These are phyloP conservation scores for Ceratocystis diversiconidia DNA, from an alignment of 2,329 filamentous ascomycete species.

Conservation along the genomic window DNA sequence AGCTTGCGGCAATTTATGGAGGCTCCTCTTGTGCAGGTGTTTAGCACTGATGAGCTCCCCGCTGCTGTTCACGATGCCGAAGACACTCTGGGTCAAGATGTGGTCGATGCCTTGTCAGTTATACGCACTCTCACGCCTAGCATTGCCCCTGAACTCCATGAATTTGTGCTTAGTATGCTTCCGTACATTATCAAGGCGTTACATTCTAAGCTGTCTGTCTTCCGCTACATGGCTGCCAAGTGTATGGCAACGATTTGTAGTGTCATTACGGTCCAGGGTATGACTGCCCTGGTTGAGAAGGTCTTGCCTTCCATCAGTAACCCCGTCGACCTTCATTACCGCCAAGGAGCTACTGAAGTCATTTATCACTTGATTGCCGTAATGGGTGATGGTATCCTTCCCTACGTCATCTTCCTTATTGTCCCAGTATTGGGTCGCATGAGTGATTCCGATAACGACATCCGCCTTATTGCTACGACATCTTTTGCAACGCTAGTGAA, in stretches of 20 bases:
- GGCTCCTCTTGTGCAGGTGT: conserved; percentile 59
- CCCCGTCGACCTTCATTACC: conserved; percentile 69
- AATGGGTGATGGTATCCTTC: conserved; percentile 91
- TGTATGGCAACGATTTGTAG: conserved; percentile 96
- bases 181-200: conserved; percentile 77
- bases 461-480: conserved; percentile 85
- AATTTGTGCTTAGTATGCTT: conserved; percentile 70
- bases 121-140: conserved; percentile 89
- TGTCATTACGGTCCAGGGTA: conserved; percentile 84
- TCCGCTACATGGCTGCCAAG: conserved; percentile 93
- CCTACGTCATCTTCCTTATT: conserved; percentile 97
- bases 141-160: conserved; percentile 57
- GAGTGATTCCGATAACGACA: conserved; percentile 95
- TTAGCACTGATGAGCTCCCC: conserved; percentile 53
- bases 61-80: conserved; percentile 58
- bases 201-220: conserved; percentile 76
- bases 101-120: conserved; percentile 86
- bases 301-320: conserved; percentile 88
- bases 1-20: conserved; percentile 72
- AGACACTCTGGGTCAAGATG: conserved; percentile 69
- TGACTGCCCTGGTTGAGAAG: conserved; percentile 89
- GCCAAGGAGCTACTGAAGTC: conserved; percentile 86
- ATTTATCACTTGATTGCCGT: conserved; percentile 96
- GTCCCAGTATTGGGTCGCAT: conserved; percentile 93
- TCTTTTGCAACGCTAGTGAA: conserved; percentile 96